Base-by-base conservation (phyloP, 352 stramenopile genomes). In the Stramenopiles sp. region DNA sequence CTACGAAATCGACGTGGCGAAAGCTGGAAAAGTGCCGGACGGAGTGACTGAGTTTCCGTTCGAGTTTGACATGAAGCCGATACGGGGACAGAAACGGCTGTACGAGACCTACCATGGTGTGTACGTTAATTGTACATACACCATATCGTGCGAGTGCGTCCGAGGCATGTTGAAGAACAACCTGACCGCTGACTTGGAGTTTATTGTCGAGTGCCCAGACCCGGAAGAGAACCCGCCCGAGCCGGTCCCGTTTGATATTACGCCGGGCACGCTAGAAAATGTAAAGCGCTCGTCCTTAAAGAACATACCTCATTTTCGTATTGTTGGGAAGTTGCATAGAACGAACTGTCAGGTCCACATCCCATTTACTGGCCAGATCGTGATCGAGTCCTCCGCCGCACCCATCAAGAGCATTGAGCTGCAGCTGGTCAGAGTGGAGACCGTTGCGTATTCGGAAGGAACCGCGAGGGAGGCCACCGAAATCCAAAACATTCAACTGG, bases 401-500 rank as follows among this genome's bases (percentile, higher is more conserved):
- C 83, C 86, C 0, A 88, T 94, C 77, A 89, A 89, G 76, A 92
- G 85, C 0, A 80, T 96, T 0, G 89, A 96, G 68, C 74, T 96
- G 63, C 89, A 94, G 75, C 81, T 96, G 30, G 92, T 96, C 74
- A 85, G 89, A 43, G 83, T 93, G 2, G 89, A 96, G 77, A 92
- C 85, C 12, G 85, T 94, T 3, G 76, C 81, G 1, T 84, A 90
- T 36, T 80, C 83, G 0, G 84, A 93, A 68, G 86, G 87, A 33
- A 78, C 89, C 68, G 85, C 86, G 0, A 82, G 84, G 48, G 89
- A 95, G 91, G 88, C 89, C 30, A 96, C 90, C 1, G 90, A 96
- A 81, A 94, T 96, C 75, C 89, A 96, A 75, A 95, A 92, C 79
- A 86, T 95, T 33, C 89, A 96, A 77, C 92, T 96, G 74, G 90